Evolutionary conservation across 1,284 basidiomycete species (phyloP).

Genomic region (Cryptococcus sp.): DNA sequence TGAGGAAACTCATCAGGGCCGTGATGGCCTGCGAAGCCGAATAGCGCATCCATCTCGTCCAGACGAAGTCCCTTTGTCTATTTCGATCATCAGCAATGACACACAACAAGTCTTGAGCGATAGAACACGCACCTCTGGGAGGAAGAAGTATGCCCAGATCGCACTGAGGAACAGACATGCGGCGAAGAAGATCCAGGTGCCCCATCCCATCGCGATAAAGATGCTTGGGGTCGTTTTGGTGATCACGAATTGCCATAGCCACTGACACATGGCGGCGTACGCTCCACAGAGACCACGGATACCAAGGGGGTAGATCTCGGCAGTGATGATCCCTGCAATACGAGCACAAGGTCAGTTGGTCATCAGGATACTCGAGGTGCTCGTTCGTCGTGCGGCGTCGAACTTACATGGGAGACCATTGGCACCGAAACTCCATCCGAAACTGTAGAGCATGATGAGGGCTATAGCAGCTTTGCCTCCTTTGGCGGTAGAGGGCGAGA

Average conservation of each 20-base stretch:
- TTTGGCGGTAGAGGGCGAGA: conserved; percentile 16
- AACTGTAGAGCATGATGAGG: conserved; percentile 38
- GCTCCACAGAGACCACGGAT: conserved; percentile 20
- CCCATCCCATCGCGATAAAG: conserved; percentile 34
- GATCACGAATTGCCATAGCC: conserved; percentile 21
- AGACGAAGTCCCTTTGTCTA: conserved; percentile 16
- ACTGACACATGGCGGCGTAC: conserved; percentile 30
- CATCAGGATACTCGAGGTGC: neutral
- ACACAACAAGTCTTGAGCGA: no score
- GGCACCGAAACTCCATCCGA: conserved; percentile 11
- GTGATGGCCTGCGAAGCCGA: conserved; percentile 12
- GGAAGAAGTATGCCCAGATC: conserved; percentile 21
- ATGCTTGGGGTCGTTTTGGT: conserved; percentile 30
- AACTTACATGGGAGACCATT: no score
- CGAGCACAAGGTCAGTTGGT: conserved; percentile 18
- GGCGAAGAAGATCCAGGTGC: conserved; percentile 36
- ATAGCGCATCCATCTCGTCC: conserved; percentile 17
- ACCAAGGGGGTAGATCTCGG: conserved; percentile 26
- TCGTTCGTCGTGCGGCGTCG: no score
- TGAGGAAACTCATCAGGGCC: neutral
- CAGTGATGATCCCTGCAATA: conserved; percentile 26
- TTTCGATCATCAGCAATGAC: neutral
- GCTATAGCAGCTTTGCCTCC: conserved; percentile 33
- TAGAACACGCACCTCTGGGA: conserved; percentile 14
- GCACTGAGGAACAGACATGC: conserved; percentile 15